These are phyloP conservation scores for Ganoderma resinaceum DNA, from an alignment of 1,284 basidiomycete genomes.

Conservation along the genomic window DNA sequence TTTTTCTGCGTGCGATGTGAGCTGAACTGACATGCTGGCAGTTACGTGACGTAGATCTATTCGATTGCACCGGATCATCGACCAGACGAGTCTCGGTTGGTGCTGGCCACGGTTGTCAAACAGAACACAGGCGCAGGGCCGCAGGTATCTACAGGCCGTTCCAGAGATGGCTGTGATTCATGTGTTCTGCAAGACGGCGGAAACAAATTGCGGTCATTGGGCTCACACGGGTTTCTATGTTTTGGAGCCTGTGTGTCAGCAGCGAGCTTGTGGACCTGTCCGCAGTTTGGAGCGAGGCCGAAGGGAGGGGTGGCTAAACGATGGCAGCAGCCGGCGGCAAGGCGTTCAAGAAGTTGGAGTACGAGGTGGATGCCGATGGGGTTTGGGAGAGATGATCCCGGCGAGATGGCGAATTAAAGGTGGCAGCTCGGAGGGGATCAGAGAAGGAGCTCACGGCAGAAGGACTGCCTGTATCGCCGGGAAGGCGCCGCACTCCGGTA, in stretches of 20 bases:
- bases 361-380: not conserved
- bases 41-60: not conserved
- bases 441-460: slow-evolving; percentile 15
- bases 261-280: not conserved
- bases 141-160: not conserved
- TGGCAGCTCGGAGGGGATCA: slow-evolving; percentile 18
- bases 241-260: not conserved
- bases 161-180: not conserved
- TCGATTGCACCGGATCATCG: not conserved
- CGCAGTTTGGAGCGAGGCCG: not conserved
- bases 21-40: not conserved
- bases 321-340: not conserved
- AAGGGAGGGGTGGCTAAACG: not conserved
- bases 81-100: not conserved
- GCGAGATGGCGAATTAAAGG: not conserved
- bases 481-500: slow-evolving; percentile 11
- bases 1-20: not conserved
- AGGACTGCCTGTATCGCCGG: not conserved
- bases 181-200: not conserved
- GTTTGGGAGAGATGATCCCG: not conserved
- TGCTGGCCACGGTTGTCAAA: not conserved
- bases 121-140: not conserved
- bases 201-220: not conserved
- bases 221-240: not conserved
- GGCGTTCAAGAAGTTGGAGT: not conserved